phyloP scores from a whole-genome alignment of 1,284 basidiomycete genomes.

The Ustilago esculenta region DNA sequence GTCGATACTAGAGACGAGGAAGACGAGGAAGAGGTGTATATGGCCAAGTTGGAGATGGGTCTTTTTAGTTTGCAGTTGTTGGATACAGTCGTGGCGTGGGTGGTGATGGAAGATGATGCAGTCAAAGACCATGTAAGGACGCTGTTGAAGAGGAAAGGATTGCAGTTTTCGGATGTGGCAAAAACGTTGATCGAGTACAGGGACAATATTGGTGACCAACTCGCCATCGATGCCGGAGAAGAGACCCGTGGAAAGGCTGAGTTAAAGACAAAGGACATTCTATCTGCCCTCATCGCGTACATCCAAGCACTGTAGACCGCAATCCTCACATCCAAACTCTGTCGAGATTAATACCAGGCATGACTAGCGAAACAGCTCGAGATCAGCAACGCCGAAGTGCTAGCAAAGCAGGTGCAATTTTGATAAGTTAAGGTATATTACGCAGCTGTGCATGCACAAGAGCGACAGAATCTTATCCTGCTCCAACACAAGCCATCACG shows the following conservation, averaged over 20 bases:
- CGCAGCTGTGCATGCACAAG: too few species aligned
- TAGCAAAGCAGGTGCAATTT: too few species aligned
- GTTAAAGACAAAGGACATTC: constrained; percentile 44
- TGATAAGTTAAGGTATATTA: too few species aligned
- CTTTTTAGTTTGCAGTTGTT: constrained; percentile 87
- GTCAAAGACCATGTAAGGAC: constrained; percentile 36
- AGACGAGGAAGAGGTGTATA: constrained; percentile 81
- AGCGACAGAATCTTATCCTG: too few species aligned
- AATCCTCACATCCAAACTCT: background rate
- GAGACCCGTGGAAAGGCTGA: background rate
- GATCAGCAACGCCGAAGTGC: too few species aligned
- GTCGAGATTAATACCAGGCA: too few species aligned
- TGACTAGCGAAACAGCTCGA: too few species aligned
- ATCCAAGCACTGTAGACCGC: constrained; percentile 30
- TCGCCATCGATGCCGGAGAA: constrained; percentile 6
- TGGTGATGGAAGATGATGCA: constrained; percentile 97
- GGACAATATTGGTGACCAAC: constrained; percentile 55
- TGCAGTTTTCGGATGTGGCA: constrained; percentile 23
- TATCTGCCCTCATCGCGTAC: constrained; percentile 54
- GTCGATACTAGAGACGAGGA: constrained; percentile 76
- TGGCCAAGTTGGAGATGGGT: constrained; percentile 84
- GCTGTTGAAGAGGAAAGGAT: constrained; percentile 28
- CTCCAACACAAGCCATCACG: too few species aligned
- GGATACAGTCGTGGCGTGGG: constrained; percentile 93
- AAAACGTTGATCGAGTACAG: constrained; percentile 49